These are phyloP conservation scores for Panicum virgatum DNA, from an alignment of 202 grass and related monocot genomes.

Conservation along the genomic window DNA sequence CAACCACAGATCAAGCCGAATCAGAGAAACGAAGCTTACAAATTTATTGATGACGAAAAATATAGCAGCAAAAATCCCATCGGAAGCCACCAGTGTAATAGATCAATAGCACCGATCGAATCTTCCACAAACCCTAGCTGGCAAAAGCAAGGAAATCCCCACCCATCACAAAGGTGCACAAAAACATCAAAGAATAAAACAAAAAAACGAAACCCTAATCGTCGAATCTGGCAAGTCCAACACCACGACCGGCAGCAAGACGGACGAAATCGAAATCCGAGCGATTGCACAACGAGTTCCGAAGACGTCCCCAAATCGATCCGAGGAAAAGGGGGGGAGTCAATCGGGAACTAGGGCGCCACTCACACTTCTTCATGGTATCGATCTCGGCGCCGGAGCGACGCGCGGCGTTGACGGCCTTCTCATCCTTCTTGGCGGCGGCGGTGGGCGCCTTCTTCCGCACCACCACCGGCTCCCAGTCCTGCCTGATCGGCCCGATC, in stretches of 20 bases:
- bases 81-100: not conserved
- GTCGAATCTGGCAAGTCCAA: not conserved
- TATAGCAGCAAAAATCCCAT: not conserved
- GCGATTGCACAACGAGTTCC: not conserved
- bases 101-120: not conserved
- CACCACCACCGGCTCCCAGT: slow-evolving; percentile 95
- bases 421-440: slow-evolving; percentile 96
- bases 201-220: not conserved
- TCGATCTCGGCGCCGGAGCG: slow-evolving; percentile 94
- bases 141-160: too few relatives aligned
- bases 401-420: slow-evolving; percentile 93
- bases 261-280: not conserved
- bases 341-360: not conserved
- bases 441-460: slow-evolving; percentile 84
- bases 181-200: not conserved
- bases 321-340: too few relatives aligned
- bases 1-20: not conserved
- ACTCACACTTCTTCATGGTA: slow-evolving; percentile 80
- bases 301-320: not conserved
- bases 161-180: not conserved
- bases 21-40: not conserved
- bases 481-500: slow-evolving; percentile 85
- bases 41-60: not conserved
- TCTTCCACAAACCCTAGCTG: not conserved
- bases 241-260: not conserved